These are phyloP conservation scores for Gracilaria gracilis DNA, from an alignment of 23 red algal genomes.

Conservation along the genomic window DNA sequence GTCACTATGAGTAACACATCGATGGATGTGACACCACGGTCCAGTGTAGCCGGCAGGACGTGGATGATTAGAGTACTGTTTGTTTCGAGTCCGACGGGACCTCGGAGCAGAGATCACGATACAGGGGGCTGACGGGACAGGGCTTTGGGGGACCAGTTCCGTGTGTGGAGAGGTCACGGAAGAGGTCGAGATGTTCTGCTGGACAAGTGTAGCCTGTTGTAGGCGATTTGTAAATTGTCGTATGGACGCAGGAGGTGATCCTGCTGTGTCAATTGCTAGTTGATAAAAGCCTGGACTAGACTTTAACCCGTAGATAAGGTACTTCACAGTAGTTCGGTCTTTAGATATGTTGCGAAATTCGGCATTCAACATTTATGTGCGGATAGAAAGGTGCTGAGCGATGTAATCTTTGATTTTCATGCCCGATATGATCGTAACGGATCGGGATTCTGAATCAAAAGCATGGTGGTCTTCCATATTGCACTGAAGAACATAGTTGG, in stretches of 20 bases:
- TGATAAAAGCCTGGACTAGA: neutral
- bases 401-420: neutral
- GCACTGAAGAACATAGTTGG: neutral
- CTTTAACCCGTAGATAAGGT: neutral
- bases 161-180: neutral
- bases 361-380: neutral
- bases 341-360: conserved; percentile 1
- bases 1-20: conserved; percentile 18
- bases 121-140: neutral
- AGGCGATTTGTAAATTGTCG: conserved; percentile 6
- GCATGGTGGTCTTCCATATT: conserved; percentile 15
- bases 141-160: neutral
- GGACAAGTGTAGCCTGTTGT: neutral
- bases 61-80: neutral
- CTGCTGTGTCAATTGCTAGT: neutral
- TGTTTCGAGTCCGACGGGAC: neutral
- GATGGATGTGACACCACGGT: conserved; percentile 7
- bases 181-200: neutral
- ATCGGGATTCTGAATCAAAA: neutral
- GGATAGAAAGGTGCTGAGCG: neutral
- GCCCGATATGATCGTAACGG: neutral
- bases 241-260: neutral
- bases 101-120: neutral
- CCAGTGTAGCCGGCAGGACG: conserved; percentile 5
- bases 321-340: neutral